Evolutionary conservation across 495 filamentous ascomycete species (phyloP).

Genomic region (Hypoxylon cercidicola): DNA sequence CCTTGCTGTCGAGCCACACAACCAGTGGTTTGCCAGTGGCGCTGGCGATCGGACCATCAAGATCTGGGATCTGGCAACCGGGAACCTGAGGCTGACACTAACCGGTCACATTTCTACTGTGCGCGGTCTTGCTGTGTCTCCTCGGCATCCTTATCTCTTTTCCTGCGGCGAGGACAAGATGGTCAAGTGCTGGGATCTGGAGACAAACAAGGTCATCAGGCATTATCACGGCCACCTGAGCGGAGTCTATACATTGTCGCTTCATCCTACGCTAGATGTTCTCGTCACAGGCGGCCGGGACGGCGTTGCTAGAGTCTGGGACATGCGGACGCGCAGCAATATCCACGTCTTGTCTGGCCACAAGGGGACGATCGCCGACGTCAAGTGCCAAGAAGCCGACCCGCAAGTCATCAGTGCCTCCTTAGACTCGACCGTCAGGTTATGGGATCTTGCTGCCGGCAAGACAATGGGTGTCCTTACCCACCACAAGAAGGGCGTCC

Average conservation of each 20-base stretch:
- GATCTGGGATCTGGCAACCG: constrained; percentile 96
- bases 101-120: constrained; percentile 99
- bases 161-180: constrained; percentile 99
- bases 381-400: constrained; percentile 95
- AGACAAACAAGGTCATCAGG: constrained; percentile 97
- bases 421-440: constrained; percentile 88
- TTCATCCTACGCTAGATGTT: constrained; percentile 94
- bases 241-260: constrained; percentile 89
- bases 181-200: constrained; percentile 99
- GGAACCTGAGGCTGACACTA: constrained; percentile 81
- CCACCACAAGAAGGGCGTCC: constrained; percentile 97
- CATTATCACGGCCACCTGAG: constrained; percentile 98
- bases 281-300: constrained; percentile 95
- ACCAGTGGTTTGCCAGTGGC: constrained; percentile 97
- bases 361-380: constrained; percentile 84
- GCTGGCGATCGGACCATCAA: constrained; percentile 98
- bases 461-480: constrained; percentile 97
- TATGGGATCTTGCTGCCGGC: constrained; percentile 97
- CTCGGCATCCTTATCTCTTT: constrained; percentile 96
- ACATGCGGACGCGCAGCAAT: constrained; percentile 96
- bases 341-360: constrained; percentile 94
- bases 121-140: constrained; percentile 90
- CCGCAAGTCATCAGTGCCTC: constrained; percentile 94
- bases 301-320: constrained; percentile 95
- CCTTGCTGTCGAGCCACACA: constrained; percentile 92